A percentile compares a stretch with the other conserved stretches of the same genome.
Conservation (phyloP, 1,284 basidiomycete genomes). For the Boletellus deceptivus region DNA sequence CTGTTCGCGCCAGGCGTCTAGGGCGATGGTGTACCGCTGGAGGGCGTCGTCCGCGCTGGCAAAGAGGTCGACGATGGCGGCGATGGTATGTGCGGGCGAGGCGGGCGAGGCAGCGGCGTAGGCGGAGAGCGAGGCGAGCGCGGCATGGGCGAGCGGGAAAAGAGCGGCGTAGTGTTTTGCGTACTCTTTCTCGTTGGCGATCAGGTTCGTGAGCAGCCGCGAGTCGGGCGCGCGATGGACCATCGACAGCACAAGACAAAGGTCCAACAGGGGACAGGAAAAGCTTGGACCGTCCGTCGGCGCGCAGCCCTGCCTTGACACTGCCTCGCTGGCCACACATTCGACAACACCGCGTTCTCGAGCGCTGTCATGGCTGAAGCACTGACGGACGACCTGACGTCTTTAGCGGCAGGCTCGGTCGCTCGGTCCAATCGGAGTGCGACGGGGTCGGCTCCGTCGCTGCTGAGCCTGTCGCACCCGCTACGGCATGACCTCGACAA, state of each 20-base stretch:
- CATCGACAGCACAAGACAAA: slow-evolving; percentile 38
- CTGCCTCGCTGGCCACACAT: too few species aligned
- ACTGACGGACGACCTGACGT: too few species aligned
- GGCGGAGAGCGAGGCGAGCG: slow-evolving; percentile 65
- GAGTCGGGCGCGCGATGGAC: slow-evolving; percentile 72
- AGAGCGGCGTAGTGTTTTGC: slow-evolving; percentile 55
- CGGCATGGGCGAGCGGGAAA: slow-evolving; percentile 57
- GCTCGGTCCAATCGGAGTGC: too few species aligned
- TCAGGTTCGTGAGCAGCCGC: slow-evolving; percentile 63
- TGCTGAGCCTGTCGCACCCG: too few species aligned
- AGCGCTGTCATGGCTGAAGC: too few species aligned
- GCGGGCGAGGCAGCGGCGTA: slow-evolving; percentile 68
- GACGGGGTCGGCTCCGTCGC: too few species aligned
- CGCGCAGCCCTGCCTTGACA: too few species aligned
- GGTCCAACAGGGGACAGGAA: too few species aligned
- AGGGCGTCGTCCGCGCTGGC: slow-evolving; percentile 67
- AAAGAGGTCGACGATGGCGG: slow-evolving; percentile 57
- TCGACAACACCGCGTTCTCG: too few species aligned
- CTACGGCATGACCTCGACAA: too few species aligned
- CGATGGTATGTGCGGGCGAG: slow-evolving; percentile 50
- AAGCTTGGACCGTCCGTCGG: too few species aligned
- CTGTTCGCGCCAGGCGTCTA: slow-evolving; percentile 65
- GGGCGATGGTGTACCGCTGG: slow-evolving; percentile 51
- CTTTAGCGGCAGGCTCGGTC: too few species aligned
- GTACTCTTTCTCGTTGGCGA: slow-evolving; percentile 70